These are phyloP conservation scores for Acephala macrosclerotiorum DNA, from an alignment of 2,329 filamentous ascomycete genomes.

Conservation along the genomic window DNA sequence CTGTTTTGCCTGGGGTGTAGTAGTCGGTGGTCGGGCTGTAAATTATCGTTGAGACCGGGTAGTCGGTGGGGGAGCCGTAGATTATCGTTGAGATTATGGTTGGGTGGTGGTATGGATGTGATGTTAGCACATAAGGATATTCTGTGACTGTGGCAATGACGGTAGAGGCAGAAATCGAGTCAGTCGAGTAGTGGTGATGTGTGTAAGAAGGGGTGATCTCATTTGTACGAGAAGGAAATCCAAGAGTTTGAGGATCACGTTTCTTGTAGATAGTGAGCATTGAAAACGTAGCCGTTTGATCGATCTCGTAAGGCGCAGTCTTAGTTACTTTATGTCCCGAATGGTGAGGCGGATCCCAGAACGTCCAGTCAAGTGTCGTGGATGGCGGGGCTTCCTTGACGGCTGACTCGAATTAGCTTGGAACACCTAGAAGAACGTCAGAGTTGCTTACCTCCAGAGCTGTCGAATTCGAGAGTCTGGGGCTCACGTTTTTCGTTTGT, in stretches of 20 bases:
- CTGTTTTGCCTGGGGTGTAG: background rate
- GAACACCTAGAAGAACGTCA: background rate
- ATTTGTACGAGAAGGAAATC: constrained; percentile 9
- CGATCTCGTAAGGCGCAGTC: background rate
- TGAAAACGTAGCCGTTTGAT: background rate
- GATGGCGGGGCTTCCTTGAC: background rate
- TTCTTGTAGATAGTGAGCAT: constrained; percentile 16
- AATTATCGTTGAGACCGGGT: background rate
- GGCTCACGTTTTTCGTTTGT: constrained; percentile 7
- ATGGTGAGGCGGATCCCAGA: background rate
- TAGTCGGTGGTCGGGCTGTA: background rate
- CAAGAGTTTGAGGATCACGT: constrained; percentile 20
- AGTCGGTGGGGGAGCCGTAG: background rate
- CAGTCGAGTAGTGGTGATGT: background rate
- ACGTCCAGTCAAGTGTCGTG: background rate
- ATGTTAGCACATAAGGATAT: background rate
- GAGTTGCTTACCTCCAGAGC: background rate
- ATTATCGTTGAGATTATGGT: background rate
- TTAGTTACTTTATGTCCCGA: background rate
- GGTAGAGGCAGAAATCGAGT: background rate
- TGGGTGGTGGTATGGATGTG: constrained; percentile 1
- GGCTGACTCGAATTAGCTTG: background rate
- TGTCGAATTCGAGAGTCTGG: constrained; percentile 5
- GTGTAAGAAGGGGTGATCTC: background rate
- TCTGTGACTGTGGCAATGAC: background rate